A percentile compares a stretch with the other conserved stretches of the same genome.
phyloP scores from a whole-genome alignment of 1,284 basidiomycete genomes.

The Cryptococcus hybrid region DNA sequence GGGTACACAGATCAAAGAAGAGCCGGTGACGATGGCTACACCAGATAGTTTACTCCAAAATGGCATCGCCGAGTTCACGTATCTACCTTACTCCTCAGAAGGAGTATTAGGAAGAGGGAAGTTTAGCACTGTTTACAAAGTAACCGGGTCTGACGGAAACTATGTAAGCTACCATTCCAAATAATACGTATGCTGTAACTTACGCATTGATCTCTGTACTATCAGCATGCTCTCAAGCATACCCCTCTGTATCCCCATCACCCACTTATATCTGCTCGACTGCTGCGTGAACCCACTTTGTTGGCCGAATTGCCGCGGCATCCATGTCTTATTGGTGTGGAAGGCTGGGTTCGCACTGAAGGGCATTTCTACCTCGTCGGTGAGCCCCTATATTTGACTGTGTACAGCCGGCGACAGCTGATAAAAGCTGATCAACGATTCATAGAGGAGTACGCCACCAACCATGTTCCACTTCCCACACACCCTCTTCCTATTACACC shows the following conservation, averaged over 20 bases:
- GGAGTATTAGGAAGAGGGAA: conserved; percentile 53
- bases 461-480: conserved; percentile 29
- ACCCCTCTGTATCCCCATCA: conserved; percentile 59
- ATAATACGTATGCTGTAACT: conserved; percentile 1
- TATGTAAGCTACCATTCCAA: conserved; percentile 33
- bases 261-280: conserved; percentile 56
- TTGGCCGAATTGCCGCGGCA: conserved; percentile 57
- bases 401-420: neutral
- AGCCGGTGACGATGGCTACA: conserved; percentile 11
- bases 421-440: neutral
- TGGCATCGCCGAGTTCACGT: conserved; percentile 52
- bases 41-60: conserved; percentile 43
- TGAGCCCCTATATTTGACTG: conserved; percentile 13
- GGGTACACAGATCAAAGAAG: conserved; percentile 7
- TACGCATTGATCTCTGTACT: neutral
- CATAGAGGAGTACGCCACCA: conserved; percentile 34
- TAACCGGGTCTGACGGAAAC: conserved; percentile 31
- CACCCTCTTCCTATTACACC: conserved; percentile 46
- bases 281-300: conserved; percentile 57
- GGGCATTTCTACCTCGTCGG: conserved; percentile 60
- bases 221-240: conserved; percentile 57
- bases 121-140: conserved; percentile 53
- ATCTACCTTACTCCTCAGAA: conserved; percentile 28
- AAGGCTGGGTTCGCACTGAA: conserved; percentile 56
- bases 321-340: conserved; percentile 57